Evolutionary conservation across 139 green algal genomes (phyloP), one percentile per base, ranked within the genome.

Genomic region (Chlamydomonas incerta): DNA sequence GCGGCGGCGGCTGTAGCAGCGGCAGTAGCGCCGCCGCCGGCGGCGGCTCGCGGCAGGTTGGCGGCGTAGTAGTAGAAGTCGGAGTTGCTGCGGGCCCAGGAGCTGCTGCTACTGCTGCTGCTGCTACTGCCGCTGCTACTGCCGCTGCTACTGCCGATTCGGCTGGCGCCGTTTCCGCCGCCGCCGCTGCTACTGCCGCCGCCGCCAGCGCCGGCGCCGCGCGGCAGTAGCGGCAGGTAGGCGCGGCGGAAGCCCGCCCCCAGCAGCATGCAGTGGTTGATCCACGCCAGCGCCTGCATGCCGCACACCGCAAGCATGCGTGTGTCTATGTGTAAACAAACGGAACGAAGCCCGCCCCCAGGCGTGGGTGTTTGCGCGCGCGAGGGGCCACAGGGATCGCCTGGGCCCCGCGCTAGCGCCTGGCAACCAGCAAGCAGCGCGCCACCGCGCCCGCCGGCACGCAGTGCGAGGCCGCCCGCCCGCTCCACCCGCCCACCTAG

Each of bases 181-280:
- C 58, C 18, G 58, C 58, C 26, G 20, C 14, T 34, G 65, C 65
- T 23, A 28, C 67, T 29, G 37, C 37, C 29, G 37, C 69, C 24
- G 69, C 14, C 13, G 50, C 3, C 26, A 13, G 57, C 47, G 23
- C n/a, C 34, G 60, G 35, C 74, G 33, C 29, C 74, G 15, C 0
- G 5, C 8, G 29, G 3, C 29, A 55, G 26, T 41, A 26, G 29
- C 24, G n/a, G 47, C 13, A 34, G 62, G 63, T 9, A 26, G 31
- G 74, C 41, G 34, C 18, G 35, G 24, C 26, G 62, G 58, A 81
- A 88, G 17, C 84, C 84, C 4, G 84, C 84, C 35, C 37, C 80
- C 35, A 52, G 3, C 60, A 86, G 70, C 85, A 89, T 89, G 76
- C 71, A 84, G 85, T 82, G 85, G 74, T 88, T 88, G 35, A 81